Percentiles rank a stretch among this genome's conserved stretches.
Evolutionary conservation across 2,329 filamentous ascomycete species (phyloP).

Genomic region (Xylaria sp.): DNA sequence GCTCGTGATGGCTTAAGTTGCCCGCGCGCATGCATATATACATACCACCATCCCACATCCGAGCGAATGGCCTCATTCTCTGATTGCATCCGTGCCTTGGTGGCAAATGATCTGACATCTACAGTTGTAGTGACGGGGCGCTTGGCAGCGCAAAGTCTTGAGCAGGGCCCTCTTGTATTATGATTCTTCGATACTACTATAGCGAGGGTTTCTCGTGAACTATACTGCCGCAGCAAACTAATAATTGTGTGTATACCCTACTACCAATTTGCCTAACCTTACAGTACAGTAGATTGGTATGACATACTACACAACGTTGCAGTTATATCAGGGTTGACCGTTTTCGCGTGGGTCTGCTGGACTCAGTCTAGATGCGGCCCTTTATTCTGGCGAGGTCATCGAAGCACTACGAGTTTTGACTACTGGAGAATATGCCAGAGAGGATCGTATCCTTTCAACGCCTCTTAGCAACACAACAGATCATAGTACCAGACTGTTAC

Average conservation of each 20-base stretch:
- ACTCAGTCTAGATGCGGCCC: conserved; percentile 18
- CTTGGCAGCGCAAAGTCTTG: conserved; percentile 24
- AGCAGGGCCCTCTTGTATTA: conserved; percentile 17
- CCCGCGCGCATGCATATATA: conserved; percentile 31
- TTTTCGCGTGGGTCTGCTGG: conserved; percentile 4
- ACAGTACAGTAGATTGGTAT: not conserved
- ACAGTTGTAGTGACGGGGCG: not conserved
- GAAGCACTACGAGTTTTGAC: conserved; percentile 8
- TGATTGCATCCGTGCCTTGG: conserved; percentile 3
- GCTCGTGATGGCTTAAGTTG: conserved; percentile 10
- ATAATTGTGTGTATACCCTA: not conserved
- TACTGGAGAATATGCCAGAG: not conserved
- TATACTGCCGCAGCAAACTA: not conserved
- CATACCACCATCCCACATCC: conserved; percentile 14
- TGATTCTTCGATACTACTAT: conserved; percentile 22
- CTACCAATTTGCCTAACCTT: not conserved
- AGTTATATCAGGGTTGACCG: not conserved
- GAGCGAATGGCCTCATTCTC: conserved; percentile 9
- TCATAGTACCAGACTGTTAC: conserved; percentile 8
- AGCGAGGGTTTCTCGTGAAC: conserved; percentile 12
- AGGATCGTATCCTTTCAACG: conserved; percentile 1
- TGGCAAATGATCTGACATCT: conserved; percentile 15
- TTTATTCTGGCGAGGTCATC: not conserved
- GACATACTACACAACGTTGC: not conserved
- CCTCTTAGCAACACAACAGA: conserved; percentile 12